Evolutionary conservation across 2,329 filamentous ascomycete genomes (phyloP).

Genomic region (Cyclaneusma minus): DNA sequence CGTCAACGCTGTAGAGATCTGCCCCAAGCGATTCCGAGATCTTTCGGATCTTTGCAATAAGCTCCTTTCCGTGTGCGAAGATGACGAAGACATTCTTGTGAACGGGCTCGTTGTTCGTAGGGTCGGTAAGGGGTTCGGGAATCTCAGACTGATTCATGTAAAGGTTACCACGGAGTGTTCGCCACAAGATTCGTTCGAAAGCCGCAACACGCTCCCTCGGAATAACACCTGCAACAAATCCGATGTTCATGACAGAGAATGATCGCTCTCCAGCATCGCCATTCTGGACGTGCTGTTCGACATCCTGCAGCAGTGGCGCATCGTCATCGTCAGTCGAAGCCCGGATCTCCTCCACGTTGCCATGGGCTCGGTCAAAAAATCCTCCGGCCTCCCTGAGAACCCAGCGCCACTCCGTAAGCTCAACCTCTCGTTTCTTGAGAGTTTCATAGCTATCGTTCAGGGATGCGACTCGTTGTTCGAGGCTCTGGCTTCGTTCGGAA

Average conservation of each 20-base stretch:
- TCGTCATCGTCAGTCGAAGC: conserved; percentile 79
- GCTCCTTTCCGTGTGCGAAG: conserved; percentile 96
- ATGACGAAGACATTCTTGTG: conserved; percentile 99
- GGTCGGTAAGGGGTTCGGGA: conserved; percentile 80
- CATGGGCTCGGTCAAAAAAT: conserved; percentile 93
- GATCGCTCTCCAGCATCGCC: conserved; percentile 57
- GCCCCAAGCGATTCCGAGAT: conserved; percentile 96
- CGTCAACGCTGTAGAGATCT: conserved; percentile 90
- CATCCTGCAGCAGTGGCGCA: conserved; percentile 80
- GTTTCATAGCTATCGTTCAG: conserved; percentile 98
- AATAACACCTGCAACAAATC: conserved; percentile 94
- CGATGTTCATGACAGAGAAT: conserved; percentile 97
- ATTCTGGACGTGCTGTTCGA: conserved; percentile 60
- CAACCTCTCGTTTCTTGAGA: conserved; percentile 91
- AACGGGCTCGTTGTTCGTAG: conserved; percentile 78
- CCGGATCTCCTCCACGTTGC: conserved; percentile 91
- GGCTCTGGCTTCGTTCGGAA: conserved; percentile 75
- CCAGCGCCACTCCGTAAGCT: conserved; percentile 97
- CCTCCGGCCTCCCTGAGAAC: conserved; percentile 89
- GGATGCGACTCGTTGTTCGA: conserved; percentile 82
- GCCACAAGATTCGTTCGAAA: conserved; percentile 95
- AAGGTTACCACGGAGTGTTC: conserved; percentile 88
- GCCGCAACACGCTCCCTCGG: conserved; percentile 81
- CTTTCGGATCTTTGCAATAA: conserved; percentile 96
- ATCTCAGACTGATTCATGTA: conserved; percentile 99